These are phyloP conservation scores for Fusarium hainanense DNA, from an alignment of 2,329 filamentous ascomycete genomes.

Conservation along the genomic window DNA sequence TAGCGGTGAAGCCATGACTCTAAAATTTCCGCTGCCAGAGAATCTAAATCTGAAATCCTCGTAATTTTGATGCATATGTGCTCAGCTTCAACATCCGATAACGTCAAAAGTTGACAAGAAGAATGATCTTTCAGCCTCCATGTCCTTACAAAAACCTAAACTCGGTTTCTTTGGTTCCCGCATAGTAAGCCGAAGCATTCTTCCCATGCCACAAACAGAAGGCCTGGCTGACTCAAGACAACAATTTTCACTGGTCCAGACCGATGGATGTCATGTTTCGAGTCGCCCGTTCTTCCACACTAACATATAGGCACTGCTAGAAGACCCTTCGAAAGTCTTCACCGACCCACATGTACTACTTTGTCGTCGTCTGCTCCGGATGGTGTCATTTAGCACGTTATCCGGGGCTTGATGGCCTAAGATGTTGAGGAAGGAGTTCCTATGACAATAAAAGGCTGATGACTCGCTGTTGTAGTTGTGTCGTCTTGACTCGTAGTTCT, in stretches of 20 bases:
- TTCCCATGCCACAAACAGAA: constrained; percentile 11
- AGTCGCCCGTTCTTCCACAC: constrained; percentile 36
- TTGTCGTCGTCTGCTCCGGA: constrained; percentile 37
- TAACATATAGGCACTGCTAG: constrained; percentile 34
- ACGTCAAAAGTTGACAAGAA: background rate
- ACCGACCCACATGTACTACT: constrained; percentile 42
- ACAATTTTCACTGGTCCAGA: constrained; percentile 27
- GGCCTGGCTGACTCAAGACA: constrained; percentile 27
- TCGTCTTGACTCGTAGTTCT: constrained; percentile 14
- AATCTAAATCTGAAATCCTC: constrained; percentile 5
- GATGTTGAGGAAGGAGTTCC: constrained; percentile 9
- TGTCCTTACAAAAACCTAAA: background rate
- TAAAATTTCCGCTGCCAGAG: background rate
- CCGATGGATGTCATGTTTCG: constrained; percentile 31
- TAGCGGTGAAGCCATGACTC: constrained; percentile 27
- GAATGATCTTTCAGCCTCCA: background rate
- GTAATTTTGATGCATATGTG: constrained; percentile 10
- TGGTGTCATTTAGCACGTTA: constrained; percentile 49
- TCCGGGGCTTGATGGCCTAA: constrained; percentile 45
- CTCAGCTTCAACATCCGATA: background rate
- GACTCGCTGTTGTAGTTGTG: constrained; percentile 16
- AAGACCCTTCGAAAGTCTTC: constrained; percentile 35
- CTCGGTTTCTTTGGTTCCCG: background rate
- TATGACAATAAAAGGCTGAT: constrained; percentile 39
- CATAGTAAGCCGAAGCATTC: background rate